A percentile compares a stretch with the other conserved stretches of the same genome.
Evolutionary conservation across 495 filamentous ascomycete species (phyloP).

Genomic region (Daldinia concentrica): DNA sequence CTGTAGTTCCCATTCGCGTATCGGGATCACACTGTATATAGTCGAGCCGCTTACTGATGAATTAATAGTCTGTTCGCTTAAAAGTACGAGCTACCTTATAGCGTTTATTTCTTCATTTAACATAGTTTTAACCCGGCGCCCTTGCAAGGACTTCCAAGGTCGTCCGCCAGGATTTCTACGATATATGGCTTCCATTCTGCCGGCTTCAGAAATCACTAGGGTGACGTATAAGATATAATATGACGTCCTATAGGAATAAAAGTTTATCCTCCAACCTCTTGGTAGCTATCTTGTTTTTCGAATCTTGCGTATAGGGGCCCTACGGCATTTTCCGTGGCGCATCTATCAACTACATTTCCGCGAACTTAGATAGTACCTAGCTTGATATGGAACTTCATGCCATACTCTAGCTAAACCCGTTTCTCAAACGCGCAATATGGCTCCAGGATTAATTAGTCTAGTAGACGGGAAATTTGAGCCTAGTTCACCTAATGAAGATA

Average conservation of each 20-base stretch:
- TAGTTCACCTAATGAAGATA: not conserved
- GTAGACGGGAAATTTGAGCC: not conserved
- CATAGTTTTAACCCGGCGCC: not conserved
- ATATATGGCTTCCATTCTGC: slow-evolving; percentile 10
- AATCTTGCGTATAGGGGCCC: not conserved
- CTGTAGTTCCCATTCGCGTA: slow-evolving; percentile 25
- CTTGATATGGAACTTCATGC: not conserved
- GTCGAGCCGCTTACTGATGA: not conserved
- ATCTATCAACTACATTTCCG: not conserved
- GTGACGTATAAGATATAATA: slow-evolving; percentile 6
- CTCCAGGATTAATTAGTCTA: not conserved
- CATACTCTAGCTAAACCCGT: not conserved
- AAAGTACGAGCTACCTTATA: slow-evolving; percentile 11
- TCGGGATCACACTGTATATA: not conserved
- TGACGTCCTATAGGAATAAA: not conserved
- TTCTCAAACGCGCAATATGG: not conserved
- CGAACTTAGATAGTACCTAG: not conserved
- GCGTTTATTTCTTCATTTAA: slow-evolving; percentile 21
- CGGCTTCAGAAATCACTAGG: slow-evolving; percentile 2
- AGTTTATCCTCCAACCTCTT: not conserved
- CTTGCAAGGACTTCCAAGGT: not conserved
- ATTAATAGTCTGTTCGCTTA: slow-evolving; percentile 10
- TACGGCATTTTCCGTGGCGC: slow-evolving; percentile 9
- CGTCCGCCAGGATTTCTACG: not conserved
- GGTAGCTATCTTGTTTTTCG: not conserved